These are phyloP conservation scores for Parastagonospora nodorum DNA, from an alignment of 2,329 filamentous ascomycete species.

Conservation along the genomic window DNA sequence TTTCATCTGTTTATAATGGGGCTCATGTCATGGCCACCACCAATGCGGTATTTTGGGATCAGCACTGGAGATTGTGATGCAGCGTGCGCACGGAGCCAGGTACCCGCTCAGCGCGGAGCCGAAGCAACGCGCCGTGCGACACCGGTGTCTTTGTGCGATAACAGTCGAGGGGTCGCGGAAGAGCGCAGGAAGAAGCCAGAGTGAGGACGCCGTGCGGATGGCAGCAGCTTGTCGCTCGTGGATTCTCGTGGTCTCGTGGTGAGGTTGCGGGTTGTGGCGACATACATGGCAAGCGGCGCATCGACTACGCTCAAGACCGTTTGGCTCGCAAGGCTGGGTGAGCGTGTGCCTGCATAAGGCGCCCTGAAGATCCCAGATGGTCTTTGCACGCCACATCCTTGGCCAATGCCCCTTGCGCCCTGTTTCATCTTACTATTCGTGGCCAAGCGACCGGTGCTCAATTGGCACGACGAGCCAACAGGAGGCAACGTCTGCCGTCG, in stretches of 20 bases:
- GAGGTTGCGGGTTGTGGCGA: background rate
- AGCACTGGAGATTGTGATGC: slow-evolving; percentile 17
- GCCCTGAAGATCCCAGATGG: slow-evolving; percentile 1
- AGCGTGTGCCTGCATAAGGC: slow-evolving; percentile 16
- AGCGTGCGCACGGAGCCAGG: slow-evolving; percentile 8
- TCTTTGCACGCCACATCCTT: slow-evolving; percentile 2
- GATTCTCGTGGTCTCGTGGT: background rate
- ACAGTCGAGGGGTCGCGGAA: background rate
- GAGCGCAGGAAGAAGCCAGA: background rate
- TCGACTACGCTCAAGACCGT: slow-evolving; percentile 13
- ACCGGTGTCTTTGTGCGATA: slow-evolving; percentile 5
- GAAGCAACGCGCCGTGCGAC: slow-evolving; percentile 4
- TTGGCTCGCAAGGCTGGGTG: slow-evolving; percentile 25
- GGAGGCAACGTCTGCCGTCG: slow-evolving; percentile 21
- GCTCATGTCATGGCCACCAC: slow-evolving; percentile 9
- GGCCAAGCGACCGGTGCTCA: slow-evolving; percentile 28
- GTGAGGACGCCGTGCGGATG: slow-evolving; percentile 8
- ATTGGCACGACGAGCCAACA: slow-evolving; percentile 22
- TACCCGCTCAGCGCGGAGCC: slow-evolving; percentile 7
- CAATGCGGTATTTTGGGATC: slow-evolving; percentile 7
- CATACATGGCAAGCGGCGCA: slow-evolving; percentile 15
- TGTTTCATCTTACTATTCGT: slow-evolving; percentile 39
- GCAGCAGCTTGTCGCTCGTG: background rate
- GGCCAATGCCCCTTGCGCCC: slow-evolving; percentile 23
- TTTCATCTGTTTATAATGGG: background rate